These are phyloP conservation scores for Nymphaea colorata DNA, from an alignment of 164 flowering plant genomes.

Conservation along the genomic window DNA sequence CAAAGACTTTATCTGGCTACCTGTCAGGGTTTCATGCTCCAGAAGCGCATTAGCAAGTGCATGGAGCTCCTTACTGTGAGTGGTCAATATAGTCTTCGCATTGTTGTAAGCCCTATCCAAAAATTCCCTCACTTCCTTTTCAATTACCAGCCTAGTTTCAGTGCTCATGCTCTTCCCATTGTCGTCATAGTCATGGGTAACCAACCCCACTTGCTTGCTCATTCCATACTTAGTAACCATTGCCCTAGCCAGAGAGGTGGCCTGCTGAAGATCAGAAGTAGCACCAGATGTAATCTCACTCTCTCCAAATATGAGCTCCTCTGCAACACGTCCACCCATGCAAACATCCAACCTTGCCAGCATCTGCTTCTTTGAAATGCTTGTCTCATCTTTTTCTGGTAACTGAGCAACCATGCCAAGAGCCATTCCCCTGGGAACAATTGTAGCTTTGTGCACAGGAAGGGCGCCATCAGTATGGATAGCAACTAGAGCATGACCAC, in stretches of 20 bases:
- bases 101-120: conserved; percentile 75
- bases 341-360: conserved; percentile 88
- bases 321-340: conserved; percentile 97
- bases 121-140: conserved; percentile 53
- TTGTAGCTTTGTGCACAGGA: conserved; percentile 92
- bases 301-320: conserved; percentile 93
- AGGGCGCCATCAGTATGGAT: conserved; percentile 93
- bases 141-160: conserved; percentile 77
- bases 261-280: conserved; percentile 65
- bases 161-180: conserved; percentile 90
- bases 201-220: conserved; percentile 86
- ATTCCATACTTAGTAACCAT: conserved; percentile 93
- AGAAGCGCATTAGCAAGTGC: conserved; percentile 89
- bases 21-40: conserved; percentile 76
- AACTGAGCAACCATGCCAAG: conserved; percentile 88
- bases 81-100: conserved; percentile 72
- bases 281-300: conserved; percentile 84
- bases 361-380: conserved; percentile 82
- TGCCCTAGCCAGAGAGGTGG: conserved; percentile 65
- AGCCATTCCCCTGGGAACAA: conserved; percentile 83
- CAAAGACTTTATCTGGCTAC: conserved; percentile 64
- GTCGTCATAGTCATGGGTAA: conserved; percentile 67
- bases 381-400: conserved; percentile 76
- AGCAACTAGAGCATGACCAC: conserved; percentile 94
- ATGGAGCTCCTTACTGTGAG: conserved; percentile 63